A percentile compares a stretch with the other conserved stretches of the same genome.
Evolutionary conservation across 352 stramenopile genomes (phyloP).

Genomic region (Peronospora destructor): DNA sequence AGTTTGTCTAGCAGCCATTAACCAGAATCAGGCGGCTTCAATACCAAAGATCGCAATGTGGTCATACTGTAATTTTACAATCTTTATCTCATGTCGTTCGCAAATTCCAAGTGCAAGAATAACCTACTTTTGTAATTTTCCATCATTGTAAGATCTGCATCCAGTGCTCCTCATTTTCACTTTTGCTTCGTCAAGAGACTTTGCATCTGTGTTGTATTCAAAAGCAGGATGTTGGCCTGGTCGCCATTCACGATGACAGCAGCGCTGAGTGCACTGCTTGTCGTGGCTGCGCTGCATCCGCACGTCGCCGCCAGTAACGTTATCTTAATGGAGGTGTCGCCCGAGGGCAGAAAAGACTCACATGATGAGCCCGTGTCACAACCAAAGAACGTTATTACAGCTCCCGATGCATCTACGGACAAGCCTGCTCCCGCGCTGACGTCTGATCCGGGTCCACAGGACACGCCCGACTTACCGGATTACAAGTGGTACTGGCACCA

Average conservation of each 20-base stretch:
- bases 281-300: constrained; percentile 15
- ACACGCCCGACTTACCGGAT: constrained; percentile 18
- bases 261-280: constrained; percentile 20
- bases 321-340: constrained; percentile 9
- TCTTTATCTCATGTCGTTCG: constrained; percentile 8
- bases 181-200: constrained; percentile 17
- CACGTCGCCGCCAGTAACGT: constrained; percentile 6
- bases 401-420: constrained; percentile 6
- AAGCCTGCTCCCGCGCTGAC: constrained; percentile 2
- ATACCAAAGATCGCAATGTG: constrained; percentile 17
- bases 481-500: constrained; percentile 73
- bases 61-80: constrained; percentile 9
- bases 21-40: constrained; percentile 5
- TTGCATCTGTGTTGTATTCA: background rate
- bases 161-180: constrained; percentile 12
- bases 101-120: background rate
- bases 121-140: constrained; percentile 12
- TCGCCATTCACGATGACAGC: constrained; percentile 17
- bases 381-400: background rate
- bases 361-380: constrained; percentile 9
- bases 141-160: background rate
- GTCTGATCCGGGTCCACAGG: constrained; percentile 11
- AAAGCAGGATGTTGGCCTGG: constrained; percentile 20
- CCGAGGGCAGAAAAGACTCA: background rate
- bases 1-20: constrained; percentile 13